A percentile compares a stretch with the other conserved stretches of the same genome.
Evolutionary conservation across 23 red algal species (phyloP).

Genomic region (Porphyridium purpureum): DNA sequence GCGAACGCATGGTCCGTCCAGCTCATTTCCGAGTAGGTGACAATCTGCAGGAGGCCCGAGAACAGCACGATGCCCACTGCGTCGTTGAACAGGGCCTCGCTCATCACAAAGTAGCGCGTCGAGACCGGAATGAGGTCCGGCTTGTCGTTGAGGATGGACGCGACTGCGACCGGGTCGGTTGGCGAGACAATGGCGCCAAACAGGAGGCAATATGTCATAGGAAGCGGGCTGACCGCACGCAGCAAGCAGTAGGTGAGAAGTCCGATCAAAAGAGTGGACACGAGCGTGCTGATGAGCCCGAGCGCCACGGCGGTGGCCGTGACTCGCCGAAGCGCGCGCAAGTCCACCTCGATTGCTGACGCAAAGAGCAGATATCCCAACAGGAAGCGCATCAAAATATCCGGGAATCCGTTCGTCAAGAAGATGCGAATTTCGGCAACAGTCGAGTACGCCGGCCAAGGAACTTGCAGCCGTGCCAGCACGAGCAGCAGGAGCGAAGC

Average conservation of each 20-base stretch:
- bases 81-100: slow-evolving; percentile 96
- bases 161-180: slow-evolving; percentile 92
- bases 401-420: slow-evolving; percentile 65
- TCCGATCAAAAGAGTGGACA: slow-evolving; percentile 42
- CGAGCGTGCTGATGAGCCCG: slow-evolving; percentile 34
- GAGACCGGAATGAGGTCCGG: slow-evolving; percentile 54
- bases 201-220: slow-evolving; percentile 71
- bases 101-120: slow-evolving; percentile 68
- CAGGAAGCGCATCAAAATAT: slow-evolving; percentile 76
- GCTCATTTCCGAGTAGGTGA: slow-evolving; percentile 17
- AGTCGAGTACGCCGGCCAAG: slow-evolving; percentile 11
- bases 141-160: slow-evolving; percentile 64
- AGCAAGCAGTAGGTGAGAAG: slow-evolving; percentile 60
- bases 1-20: slow-evolving; percentile 7
- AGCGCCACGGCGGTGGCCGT: slow-evolving; percentile 46
- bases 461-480: too few species aligned
- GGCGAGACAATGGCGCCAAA: slow-evolving; percentile 96
- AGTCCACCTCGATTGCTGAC: slow-evolving; percentile 81
- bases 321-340: slow-evolving; percentile 70
- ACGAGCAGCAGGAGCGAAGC: slow-evolving; percentile 31
- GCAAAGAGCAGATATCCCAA: slow-evolving; percentile 92
- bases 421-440: slow-evolving; percentile 31
- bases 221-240: slow-evolving; percentile 33
- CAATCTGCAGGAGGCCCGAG: slow-evolving; percentile 27
- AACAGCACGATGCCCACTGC: slow-evolving; percentile 90